Percentiles rank a stretch among this genome's conserved stretches.
phyloP scores from a whole-genome alignment of 495 filamentous ascomycete species.

The Cercophora scortea region DNA sequence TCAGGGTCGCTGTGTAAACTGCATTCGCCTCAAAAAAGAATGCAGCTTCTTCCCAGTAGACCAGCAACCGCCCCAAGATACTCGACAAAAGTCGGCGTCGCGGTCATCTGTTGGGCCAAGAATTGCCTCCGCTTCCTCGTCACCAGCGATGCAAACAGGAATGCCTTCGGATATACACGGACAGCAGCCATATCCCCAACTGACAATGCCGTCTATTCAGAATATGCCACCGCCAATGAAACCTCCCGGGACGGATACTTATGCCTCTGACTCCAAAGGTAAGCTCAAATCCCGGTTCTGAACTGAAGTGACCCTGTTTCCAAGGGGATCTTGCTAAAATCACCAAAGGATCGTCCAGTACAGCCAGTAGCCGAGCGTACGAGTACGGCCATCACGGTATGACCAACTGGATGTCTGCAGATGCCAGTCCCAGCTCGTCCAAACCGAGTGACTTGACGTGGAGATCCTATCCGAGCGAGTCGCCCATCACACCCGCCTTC shows the following conservation, averaged over 20 bases:
- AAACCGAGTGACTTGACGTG: conserved; percentile 30
- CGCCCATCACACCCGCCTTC: conserved; percentile 33
- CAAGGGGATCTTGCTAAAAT: conserved; percentile 20
- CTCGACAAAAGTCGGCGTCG: conserved; percentile 28
- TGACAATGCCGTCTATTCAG: conserved; percentile 41
- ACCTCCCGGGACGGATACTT: conserved; percentile 26
- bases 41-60: conserved; percentile 93
- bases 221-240: conserved; percentile 42
- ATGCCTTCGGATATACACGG: conserved; percentile 35
- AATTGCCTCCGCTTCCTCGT: conserved; percentile 40
- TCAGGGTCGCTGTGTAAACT: conserved; percentile 85
- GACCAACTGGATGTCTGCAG: conserved; percentile 36
- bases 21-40: conserved; percentile 92
- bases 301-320: not conserved
- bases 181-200: conserved; percentile 33
- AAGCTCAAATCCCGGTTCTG: conserved; percentile 16
- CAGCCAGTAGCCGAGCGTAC: conserved; percentile 24
- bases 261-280: conserved; percentile 31
- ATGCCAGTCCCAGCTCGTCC: conserved; percentile 25
- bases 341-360: conserved; percentile 25
- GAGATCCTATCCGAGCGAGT: conserved; percentile 30
- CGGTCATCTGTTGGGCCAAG: conserved; percentile 31
- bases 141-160: conserved; percentile 39
- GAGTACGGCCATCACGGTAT: conserved; percentile 33
- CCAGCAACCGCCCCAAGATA: conserved; percentile 56